phyloP scores from a whole-genome alignment of 441 rosid species.

The Brassica balearica region DNA sequence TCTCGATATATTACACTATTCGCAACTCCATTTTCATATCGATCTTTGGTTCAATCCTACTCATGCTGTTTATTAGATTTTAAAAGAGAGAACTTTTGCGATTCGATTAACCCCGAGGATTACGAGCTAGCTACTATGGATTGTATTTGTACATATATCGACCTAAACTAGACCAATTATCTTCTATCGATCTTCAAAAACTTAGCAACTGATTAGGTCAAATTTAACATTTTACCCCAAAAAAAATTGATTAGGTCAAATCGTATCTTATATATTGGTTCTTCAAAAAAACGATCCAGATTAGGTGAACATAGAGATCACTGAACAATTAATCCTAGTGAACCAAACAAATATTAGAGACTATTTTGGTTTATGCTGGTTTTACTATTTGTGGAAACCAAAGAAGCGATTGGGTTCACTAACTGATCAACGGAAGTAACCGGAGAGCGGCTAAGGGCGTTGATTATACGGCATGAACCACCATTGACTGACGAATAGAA shows the following conservation, averaged over 20 bases:
- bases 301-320: neutral
- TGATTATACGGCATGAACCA: neutral
- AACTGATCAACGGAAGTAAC: neutral
- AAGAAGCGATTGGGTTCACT: neutral
- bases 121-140: neutral
- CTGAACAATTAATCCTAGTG: neutral
- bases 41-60: neutral
- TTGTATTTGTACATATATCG: neutral
- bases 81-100: neutral
- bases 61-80: neutral
- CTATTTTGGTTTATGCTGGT: neutral
- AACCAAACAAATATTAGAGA: neutral
- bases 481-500: neutral
- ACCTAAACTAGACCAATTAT: neutral
- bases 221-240: too few relatives aligned
- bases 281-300: neutral
- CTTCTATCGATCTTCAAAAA: neutral
- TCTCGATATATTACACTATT: neutral
- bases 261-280: neutral
- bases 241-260: neutral
- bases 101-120: slow-evolving; percentile 1
- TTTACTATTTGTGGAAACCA: neutral
- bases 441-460: neutral
- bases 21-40: neutral
- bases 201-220: neutral